phyloP scores from a whole-genome alignment of 176 grass and related monocot genomes.

The Sorghum bicolor region Sorghum_bicolor_NCBIv3 NC_012870.2:1443001-1443500 shows the following conservation, averaged over 20 bases:
- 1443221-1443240: neutral
- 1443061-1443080: slow-evolving; percentile 74
- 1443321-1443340: neutral
- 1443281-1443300: neutral
- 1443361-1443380: slow-evolving; percentile 71
- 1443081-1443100: slow-evolving; percentile 91
- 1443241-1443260: neutral
- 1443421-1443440: slow-evolving; percentile 71
- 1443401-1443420: slow-evolving; percentile 77
- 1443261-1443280: slow-evolving; percentile 8
- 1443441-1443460: slow-evolving; percentile 57
- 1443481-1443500: neutral
- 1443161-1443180: slow-evolving; percentile 57
- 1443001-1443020: slow-evolving; percentile 69
- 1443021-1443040: slow-evolving; percentile 78
- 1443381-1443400: slow-evolving; percentile 78
- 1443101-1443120: slow-evolving; percentile 67
- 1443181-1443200: slow-evolving; percentile 2
- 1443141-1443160: slow-evolving; percentile 47
- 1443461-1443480: slow-evolving; percentile 4
- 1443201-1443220: neutral
- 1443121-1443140: slow-evolving; percentile 34
- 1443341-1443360: slow-evolving; percentile 50
- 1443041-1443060: slow-evolving; percentile 83
- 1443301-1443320: neutral